Base-by-base conservation (phyloP, 225 moss, liverwort and hornwort genomes). In the Physcomitrellopsis africana region DNA sequence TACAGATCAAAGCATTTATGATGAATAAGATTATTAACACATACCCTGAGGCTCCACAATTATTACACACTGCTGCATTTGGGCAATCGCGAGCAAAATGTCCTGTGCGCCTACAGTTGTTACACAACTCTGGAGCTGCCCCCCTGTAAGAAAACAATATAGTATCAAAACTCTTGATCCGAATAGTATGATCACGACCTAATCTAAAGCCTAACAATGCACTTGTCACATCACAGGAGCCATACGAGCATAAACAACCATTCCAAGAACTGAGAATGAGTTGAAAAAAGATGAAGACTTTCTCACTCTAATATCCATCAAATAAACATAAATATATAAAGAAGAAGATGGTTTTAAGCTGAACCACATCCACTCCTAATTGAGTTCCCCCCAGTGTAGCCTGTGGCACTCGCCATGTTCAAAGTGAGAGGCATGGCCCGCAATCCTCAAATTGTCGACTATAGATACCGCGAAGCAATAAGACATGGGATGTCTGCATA, bases 41-140 rank as follows among this genome's bases (percentile, higher is more conserved):
- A 9, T 72, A 90, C 89, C 89, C 89, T 66, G 89, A 90, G 69
- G 72, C 82, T 68, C 89, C 89, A 81, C 89, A 90, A 64, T 90
- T 90, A 67, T 90, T 90, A 69, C 89, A 90, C 10, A 90, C 87
- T 65, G 89, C 84, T 68, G 82, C 89, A 74, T 90, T 90, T 9
- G 87, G 89, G 68, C 89, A 90, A 76, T 90, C 89, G 2, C 89
- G 84, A 66, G 89, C 89, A 77, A 90, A 90, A 77, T 90, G 89
- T 6, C 89, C 89, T 64, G 89, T 76, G 10, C 89, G 87, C 42
- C 89, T 84, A 76, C 89, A 90, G 69, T 90, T 90, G 85, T 90
- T 90, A 68, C 89, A 90, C 67, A 90, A 37, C 60, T 90, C 89
- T 71, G 85, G 76, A 70, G 83, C 72, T 37, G 10, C 78, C 46